Base-by-base conservation (phyloP, 371 early-diverging fungal genomes). In the Rhizopus sp. region DNA sequence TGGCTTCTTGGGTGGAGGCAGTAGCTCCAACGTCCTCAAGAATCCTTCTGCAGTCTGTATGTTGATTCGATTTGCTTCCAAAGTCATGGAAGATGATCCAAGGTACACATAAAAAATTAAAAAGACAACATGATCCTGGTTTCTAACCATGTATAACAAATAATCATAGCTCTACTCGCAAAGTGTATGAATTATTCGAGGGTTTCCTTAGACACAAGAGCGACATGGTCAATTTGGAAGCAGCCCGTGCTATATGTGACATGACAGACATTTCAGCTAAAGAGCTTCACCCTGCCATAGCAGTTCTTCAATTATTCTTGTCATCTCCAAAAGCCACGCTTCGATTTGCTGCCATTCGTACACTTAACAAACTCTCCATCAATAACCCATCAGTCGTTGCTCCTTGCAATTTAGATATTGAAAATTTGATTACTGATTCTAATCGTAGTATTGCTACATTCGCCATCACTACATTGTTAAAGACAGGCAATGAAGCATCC, bases 391-490 rank as follows among this genome's bases (percentile, higher is more conserved):
- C 85, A 34, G 93, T 94, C 5, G 97, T 98, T 13, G 83, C 88
- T 31, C 91, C 91, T 4, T 96, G 97, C 82, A 99, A 98, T 70
- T 70, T 97, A 60, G 98, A 97, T 76, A 95, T 99, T 88, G 99
- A 99, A 72, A 90, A 90, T 63, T 78, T 97, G 59, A 94, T 99
- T 63, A 93, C 94, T 10, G 98, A 98, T 74, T 78, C 88, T 51
- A 98, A 97, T 83, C 90, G 98, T 62, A 93, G 94, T 59, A 92
- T 99, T 57, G 97, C 99, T 23, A 98, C 98, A 0, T 96, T 98
- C 77, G 99, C 99, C 32, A 98, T 99, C 74, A 98, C 98, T 3
- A 98, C 98, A 8, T 73, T 99, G 57, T 80, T 99, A 32, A 98
- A 99, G 89, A 98, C 98, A 7, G 99, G 99, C 31, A 99, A 93